Conservation (phyloP, 2,329 filamentous ascomycete genomes). For the Clonostachys solani region DNA sequence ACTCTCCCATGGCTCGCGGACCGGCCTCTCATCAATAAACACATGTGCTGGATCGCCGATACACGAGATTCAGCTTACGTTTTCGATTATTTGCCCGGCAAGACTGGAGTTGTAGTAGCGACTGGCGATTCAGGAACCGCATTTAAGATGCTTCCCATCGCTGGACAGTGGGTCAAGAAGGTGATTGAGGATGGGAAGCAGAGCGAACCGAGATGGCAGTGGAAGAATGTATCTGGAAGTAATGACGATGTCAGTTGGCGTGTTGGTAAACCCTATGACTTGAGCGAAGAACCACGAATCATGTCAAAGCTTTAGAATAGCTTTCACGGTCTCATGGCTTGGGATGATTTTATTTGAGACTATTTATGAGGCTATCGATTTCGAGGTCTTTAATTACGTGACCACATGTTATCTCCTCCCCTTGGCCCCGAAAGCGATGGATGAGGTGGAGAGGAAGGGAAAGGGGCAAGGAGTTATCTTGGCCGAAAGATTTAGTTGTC, state of each 20-base stretch:
- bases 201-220: slow-evolving; percentile 39
- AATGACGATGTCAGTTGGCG: slow-evolving; percentile 25
- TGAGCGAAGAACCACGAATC: neutral
- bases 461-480: too few relatives aligned
- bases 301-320: slow-evolving; percentile 3
- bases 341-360: too few relatives aligned
- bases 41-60: slow-evolving; percentile 62
- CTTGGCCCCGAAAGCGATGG: too few relatives aligned
- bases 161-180: slow-evolving; percentile 44
- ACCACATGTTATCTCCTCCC: too few relatives aligned
- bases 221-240: slow-evolving; percentile 32
- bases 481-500: too few relatives aligned
- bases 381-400: too few relatives aligned
- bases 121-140: slow-evolving; percentile 58
- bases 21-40: slow-evolving; percentile 49
- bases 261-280: slow-evolving; percentile 10
- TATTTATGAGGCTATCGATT: too few relatives aligned
- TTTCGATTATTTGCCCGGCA: slow-evolving; percentile 52
- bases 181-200: slow-evolving; percentile 40
- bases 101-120: slow-evolving; percentile 40
- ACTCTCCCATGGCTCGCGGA: slow-evolving; percentile 48
- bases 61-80: slow-evolving; percentile 56
- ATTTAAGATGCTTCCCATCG: slow-evolving; percentile 58
- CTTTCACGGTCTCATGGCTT: neutral
- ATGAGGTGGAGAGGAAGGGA: too few relatives aligned